Evolutionary conservation across 441 rosid genomes (phyloP), one percentile per base, ranked within the genome.

Genomic region (Eugenia klotzschiana): DNA sequence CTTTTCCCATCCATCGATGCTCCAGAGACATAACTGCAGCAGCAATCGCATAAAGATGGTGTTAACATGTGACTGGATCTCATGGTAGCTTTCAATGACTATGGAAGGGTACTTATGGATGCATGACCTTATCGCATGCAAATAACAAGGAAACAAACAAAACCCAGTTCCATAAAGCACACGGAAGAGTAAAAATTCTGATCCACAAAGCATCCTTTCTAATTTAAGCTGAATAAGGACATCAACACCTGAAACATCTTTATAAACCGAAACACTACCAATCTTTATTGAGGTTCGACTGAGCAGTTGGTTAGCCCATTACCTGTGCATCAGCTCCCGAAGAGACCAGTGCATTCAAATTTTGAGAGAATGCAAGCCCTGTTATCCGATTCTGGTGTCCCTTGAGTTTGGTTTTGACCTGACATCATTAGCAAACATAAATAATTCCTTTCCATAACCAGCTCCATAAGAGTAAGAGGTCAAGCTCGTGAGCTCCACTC

Each of bases 311-410:
- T 80, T 57, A 58, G 43, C 14, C 23, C 23, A 52, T 84, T 64
- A 95, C 98, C 93, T 93, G 97, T 8, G 96, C 92, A 91, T 94
- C 98, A 79, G 94, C 96, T 81, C 96, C 97, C 27, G 96, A 94
- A 60, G 97, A 95, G 51, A 95, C 94, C 54, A 94, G 88, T 20
- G 84, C 86, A 87, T 93, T 93, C 85, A 93, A 88, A 83, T 80
- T 82, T 50, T 89, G 89, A 79, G 98, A 95, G 85, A 94, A 95
- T 37, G 98, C 96, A 79, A 95, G 91, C 77, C 97, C 98, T 7
- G 94, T 92, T 81, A 94, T 90, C 82, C 91, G 90, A 64, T 89
- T 92, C 87, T 93, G 94, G 86, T 95, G 98, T 43, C 98, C 98
- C 88, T 91, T 95, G 81, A 95, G 88, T 86, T 93, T 94, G 69